Evolutionary conservation across 352 stramenopile genomes (phyloP).

Genomic region (Globisporangium irregulare): DNA sequence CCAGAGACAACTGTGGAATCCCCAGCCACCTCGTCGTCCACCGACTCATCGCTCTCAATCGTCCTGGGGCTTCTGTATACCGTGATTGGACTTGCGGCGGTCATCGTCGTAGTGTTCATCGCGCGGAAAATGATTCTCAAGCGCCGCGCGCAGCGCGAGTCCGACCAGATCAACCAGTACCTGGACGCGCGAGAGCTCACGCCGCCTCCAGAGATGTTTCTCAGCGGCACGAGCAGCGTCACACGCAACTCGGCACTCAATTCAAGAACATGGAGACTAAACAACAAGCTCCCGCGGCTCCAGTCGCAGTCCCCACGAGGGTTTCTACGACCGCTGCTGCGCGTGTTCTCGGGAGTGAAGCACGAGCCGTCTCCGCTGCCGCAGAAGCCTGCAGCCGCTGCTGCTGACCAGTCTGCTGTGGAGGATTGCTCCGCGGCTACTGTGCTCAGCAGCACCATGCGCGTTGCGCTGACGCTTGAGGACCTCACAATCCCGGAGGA

Average conservation of each 20-base stretch:
- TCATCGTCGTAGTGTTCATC: conserved; percentile 16
- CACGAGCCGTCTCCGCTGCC: conserved; percentile 2
- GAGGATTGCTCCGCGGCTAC: background rate
- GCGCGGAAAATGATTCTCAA: conserved; percentile 14
- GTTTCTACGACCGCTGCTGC: conserved; percentile 13
- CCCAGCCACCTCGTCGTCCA: background rate
- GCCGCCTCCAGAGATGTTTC: background rate
- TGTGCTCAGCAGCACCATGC: conserved; percentile 3
- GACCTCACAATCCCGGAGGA: conserved; percentile 3
- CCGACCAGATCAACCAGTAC: conserved; percentile 18
- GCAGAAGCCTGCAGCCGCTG: background rate
- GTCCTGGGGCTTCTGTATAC: background rate
- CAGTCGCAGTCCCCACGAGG: conserved; percentile 12
- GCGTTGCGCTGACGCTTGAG: background rate
- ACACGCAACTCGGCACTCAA: background rate
- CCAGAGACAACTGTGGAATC: background rate
- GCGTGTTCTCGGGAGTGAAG: conserved; percentile 14
- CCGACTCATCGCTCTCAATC: conserved; percentile 1
- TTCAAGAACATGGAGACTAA: background rate
- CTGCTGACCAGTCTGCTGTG: background rate
- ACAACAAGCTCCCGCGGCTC: conserved; percentile 6
- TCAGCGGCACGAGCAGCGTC: background rate
- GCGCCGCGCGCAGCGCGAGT: conserved; percentile 18
- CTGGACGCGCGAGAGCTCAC: conserved; percentile 11
- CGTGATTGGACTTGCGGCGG: conserved; percentile 17